These are phyloP conservation scores for Epichloe coenophiala DNA, from an alignment of 2,329 filamentous ascomycete species.

Conservation along the genomic window DNA sequence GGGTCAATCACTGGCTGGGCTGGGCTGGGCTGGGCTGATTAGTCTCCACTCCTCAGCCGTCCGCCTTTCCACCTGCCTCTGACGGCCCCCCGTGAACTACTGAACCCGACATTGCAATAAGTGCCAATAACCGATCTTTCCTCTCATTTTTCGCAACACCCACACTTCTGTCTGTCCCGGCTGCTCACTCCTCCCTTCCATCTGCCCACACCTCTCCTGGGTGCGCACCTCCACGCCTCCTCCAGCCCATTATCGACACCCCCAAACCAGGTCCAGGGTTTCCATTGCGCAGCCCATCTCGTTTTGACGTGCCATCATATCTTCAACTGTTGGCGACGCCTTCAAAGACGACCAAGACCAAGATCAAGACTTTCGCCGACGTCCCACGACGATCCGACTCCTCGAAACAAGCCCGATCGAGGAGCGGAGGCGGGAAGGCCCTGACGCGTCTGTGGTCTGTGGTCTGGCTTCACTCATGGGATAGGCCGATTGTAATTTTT, in stretches of 20 bases:
- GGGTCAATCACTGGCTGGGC: too few species aligned
- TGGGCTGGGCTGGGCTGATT: background rate
- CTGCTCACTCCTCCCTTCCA: slow-evolving; percentile 13
- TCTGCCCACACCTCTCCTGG: slow-evolving; percentile 22
- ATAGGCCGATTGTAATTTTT: background rate
- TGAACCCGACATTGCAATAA: slow-evolving; percentile 1
- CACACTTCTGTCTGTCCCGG: slow-evolving; percentile 5
- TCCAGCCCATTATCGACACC: slow-evolving; percentile 29
- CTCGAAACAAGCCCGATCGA: background rate
- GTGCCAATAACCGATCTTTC: background rate
- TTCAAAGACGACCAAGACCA: slow-evolving; percentile 3
- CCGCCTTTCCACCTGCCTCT: background rate
- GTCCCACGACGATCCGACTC: slow-evolving; percentile 2
- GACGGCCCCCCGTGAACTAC: background rate
- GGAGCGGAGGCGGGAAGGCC: slow-evolving; percentile 3
- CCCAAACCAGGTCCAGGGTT: slow-evolving; percentile 19
- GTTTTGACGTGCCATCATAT: slow-evolving; percentile 5
- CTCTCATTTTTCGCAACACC: slow-evolving; percentile 4
- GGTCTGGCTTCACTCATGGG: background rate
- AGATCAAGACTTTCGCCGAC: background rate
- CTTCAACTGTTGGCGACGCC: slow-evolving; percentile 4
- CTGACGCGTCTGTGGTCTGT: slow-evolving; percentile 3
- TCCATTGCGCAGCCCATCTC: slow-evolving; percentile 10
- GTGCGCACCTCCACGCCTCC: slow-evolving; percentile 25
- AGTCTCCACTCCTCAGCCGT: background rate